phyloP scores from a whole-genome alignment of 2,329 filamentous ascomycete species.

The Botrytis byssoidea region DNA sequence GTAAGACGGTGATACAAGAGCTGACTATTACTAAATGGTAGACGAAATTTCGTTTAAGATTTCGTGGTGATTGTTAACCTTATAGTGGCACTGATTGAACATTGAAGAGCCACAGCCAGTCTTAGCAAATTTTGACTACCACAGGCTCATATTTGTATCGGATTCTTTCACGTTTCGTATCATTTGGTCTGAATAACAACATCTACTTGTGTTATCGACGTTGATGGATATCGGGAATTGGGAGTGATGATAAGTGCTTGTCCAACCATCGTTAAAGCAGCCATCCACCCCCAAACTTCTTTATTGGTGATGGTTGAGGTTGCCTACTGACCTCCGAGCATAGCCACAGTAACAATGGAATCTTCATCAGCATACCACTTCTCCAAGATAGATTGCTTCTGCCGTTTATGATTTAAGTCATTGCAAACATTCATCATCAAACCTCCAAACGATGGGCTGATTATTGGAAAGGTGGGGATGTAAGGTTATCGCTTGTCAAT shows the following conservation, averaged over 20 bases:
- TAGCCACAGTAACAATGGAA: background rate
- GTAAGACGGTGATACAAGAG: background rate
- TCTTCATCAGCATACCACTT: background rate
- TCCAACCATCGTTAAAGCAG: background rate
- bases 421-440: background rate
- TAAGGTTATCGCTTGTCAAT: background rate
- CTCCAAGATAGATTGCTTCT: background rate
- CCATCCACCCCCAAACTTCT: background rate
- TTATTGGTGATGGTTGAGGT: background rate
- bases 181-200: background rate
- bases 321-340: constrained; percentile 1
- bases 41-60: background rate
- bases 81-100: background rate
- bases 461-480: background rate
- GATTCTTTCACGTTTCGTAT: background rate
- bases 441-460: background rate
- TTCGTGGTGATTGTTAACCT: background rate
- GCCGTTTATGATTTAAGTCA: background rate
- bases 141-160: background rate
- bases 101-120: background rate
- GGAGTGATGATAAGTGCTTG: background rate
- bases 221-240: background rate
- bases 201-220: background rate
- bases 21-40: background rate
- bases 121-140: background rate